Evolutionary conservation across 306 rosid species (phyloP).

Genomic region (Castanospermum australe): DNA sequence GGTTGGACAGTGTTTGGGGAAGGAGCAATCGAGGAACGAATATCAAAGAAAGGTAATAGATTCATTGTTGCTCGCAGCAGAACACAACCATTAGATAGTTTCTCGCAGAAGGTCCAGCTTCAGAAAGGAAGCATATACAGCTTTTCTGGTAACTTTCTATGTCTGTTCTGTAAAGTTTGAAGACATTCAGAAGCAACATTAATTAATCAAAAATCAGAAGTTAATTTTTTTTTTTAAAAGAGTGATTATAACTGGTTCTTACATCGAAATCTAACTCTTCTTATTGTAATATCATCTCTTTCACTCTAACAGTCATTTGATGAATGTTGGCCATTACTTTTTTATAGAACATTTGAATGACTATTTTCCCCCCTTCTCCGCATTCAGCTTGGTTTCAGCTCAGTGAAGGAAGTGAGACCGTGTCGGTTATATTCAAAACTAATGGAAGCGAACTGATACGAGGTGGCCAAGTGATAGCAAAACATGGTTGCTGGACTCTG

Average conservation of each 20-base stretch:
- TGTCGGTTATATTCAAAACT: slow-evolving; percentile 49
- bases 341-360: neutral
- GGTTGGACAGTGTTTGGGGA: slow-evolving; percentile 68
- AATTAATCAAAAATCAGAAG: neutral
- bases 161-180: neutral
- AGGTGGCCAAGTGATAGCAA: slow-evolving; percentile 54
- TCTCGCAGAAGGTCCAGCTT: slow-evolving; percentile 61
- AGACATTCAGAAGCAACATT: neutral
- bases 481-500: slow-evolving; percentile 68
- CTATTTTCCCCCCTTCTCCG: neutral
- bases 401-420: slow-evolving; percentile 59
- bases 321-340: neutral
- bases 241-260: neutral
- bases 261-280: neutral
- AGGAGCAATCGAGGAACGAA: slow-evolving; percentile 48
- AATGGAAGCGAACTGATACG: slow-evolving; percentile 28
- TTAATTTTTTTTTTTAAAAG: too few species aligned
- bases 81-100: slow-evolving; percentile 50
- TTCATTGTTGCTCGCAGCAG: slow-evolving; percentile 56
- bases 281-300: neutral
- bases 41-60: slow-evolving; percentile 55
- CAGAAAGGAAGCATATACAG: slow-evolving; percentile 47
- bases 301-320: neutral
- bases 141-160: slow-evolving; percentile 52
- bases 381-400: slow-evolving; percentile 71